Base-by-base conservation (phyloP, 352 stramenopile species). In the Phytophthora melonis region DNA sequence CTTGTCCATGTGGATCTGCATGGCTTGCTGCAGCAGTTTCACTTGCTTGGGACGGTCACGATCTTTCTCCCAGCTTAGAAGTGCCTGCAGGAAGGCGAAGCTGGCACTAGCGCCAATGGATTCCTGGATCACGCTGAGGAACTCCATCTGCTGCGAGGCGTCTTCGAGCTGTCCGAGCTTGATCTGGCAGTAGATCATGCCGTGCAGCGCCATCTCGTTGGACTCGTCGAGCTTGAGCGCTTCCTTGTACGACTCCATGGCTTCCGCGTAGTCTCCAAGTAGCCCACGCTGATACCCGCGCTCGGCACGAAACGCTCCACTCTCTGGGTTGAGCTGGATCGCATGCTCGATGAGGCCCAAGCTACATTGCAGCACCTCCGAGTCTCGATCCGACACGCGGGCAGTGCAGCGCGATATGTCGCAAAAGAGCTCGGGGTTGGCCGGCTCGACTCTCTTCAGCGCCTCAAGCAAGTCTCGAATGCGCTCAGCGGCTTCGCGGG, bases 141-240 rank as follows among this genome's bases (percentile, higher is more conserved):
- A 97, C 54, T 98, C 94, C 79, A 98, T 93, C 67, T 98, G 94
- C 70, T 97, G 87, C 0, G 89, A 88, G 1, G 94, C 94, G 61
- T 98, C 94, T 53, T 98, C 91, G 6, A 97, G 70, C 58, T 95
- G 80, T 5, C 90, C 91, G 4, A 93, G 67, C 54, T 94, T 95
- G 68, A 98, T 88, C 73, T 98, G 94, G 71, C 92, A 98, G 77
- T 97, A 98, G 67, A 98, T 98, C 50, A 97, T 80, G 0, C 93
- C 94, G 47, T 95, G 85, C 5, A 98, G 80, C n/a, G 94, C 94
- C 57, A 85, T 81, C 49, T 96, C 84, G 72, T 97, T 97, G 16
- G 86, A 90, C 61, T 96, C 90, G 72, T 97, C 93, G 2, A 94
- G 73, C 72, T 93, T 94, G 13, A 94, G 76, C 8, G 89, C 90